A percentile compares a stretch with the other conserved stretches of the same genome.
phyloP scores from a whole-genome alignment of 306 rosid genomes.

The Vigna radiata region DNA sequence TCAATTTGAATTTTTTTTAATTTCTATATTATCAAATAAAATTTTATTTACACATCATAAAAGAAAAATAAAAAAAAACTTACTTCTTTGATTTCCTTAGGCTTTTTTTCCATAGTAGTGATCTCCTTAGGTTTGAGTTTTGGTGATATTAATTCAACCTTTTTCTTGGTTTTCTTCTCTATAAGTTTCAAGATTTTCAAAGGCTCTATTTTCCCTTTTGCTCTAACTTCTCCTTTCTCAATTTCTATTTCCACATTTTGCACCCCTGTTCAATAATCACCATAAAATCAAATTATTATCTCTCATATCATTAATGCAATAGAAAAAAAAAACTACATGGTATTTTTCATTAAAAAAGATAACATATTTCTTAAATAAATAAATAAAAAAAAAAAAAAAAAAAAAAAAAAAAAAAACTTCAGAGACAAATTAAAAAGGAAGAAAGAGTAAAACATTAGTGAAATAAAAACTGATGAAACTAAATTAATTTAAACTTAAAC shows the following conservation, averaged over 20 bases:
- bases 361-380: no score
- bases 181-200: constrained; percentile 59
- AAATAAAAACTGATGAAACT: background rate
- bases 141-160: constrained; percentile 81
- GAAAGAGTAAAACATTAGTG: background rate
- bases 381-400: no score
- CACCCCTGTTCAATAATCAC: constrained; percentile 54
- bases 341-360: no score
- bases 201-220: constrained; percentile 72
- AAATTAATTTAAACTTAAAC: background rate
- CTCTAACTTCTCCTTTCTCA: constrained; percentile 76
- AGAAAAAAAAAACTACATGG: no score
- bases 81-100: constrained; percentile 66
- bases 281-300: background rate
- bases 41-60: background rate
- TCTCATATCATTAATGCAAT: constrained; percentile 15
- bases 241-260: constrained; percentile 66
- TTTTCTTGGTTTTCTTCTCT: constrained; percentile 64
- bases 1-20: background rate
- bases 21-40: background rate
- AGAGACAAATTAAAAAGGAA: no score
- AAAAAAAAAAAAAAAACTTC: no score
- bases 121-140: constrained; percentile 61
- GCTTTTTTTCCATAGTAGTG: constrained; percentile 35
- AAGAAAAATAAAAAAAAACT: constrained; percentile 22